Evolutionary conservation across 257 asterid genomes (phyloP).

Genomic region (Fraxinus pennsylvanica): DNA sequence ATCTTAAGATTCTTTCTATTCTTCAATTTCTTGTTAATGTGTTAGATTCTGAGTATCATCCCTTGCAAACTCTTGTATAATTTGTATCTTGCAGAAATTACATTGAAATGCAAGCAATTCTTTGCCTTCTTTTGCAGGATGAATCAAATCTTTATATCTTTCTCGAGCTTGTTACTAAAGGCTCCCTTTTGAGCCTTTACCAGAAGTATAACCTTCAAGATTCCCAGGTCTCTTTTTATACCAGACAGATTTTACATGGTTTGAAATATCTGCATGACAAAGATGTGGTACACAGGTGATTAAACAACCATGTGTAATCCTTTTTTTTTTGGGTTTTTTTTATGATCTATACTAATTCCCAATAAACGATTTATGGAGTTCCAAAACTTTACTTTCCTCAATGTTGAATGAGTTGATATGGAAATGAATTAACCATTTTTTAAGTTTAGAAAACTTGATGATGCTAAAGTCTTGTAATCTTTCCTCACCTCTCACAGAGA

Average conservation of each 20-base stretch:
- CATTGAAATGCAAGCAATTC: slow-evolving; percentile 2
- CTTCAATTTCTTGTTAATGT: background rate
- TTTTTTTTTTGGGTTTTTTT: background rate
- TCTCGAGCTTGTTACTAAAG: slow-evolving; percentile 83
- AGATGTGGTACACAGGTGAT: slow-evolving; percentile 88
- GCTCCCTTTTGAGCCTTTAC: slow-evolving; percentile 82
- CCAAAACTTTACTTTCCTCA: no score
- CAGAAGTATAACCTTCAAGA: slow-evolving; percentile 74
- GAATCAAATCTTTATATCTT: slow-evolving; percentile 80
- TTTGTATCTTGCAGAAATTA: background rate
- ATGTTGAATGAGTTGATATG: background rate
- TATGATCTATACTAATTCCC: background rate
- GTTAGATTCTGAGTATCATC: slow-evolving; percentile 1
- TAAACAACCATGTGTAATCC: slow-evolving; percentile 11
- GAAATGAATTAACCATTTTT: background rate
- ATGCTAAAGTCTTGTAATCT: slow-evolving; percentile 21
- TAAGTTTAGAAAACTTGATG: background rate
- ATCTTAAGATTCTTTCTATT: background rate
- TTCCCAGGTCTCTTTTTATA: slow-evolving; percentile 73
- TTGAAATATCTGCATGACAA: slow-evolving; percentile 84
- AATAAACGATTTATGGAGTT: no score
- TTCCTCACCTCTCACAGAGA: slow-evolving; percentile 55
- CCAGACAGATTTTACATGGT: slow-evolving; percentile 91
- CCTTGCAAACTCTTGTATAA: background rate
- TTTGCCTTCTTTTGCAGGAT: slow-evolving; percentile 50